Conservation (phyloP, 805 yeast genomes). For the Metschnikowia rubicola region DNA sequence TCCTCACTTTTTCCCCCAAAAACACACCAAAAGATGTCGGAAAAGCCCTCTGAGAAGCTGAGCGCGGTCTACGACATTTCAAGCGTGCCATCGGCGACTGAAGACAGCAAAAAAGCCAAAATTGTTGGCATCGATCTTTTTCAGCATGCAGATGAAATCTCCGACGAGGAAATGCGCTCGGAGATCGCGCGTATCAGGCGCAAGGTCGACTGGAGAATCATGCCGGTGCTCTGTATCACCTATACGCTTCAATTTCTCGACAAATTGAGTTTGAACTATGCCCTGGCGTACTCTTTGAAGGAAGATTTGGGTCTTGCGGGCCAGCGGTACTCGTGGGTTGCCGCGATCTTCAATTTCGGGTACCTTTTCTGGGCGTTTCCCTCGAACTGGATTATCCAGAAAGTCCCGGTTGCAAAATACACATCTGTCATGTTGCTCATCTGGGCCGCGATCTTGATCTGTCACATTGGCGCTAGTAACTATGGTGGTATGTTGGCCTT, state of each 20-base stretch:
- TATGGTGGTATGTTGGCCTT: slow-evolving; percentile 14
- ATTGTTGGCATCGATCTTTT: slow-evolving; percentile 24
- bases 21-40: neutral
- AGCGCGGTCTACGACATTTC: slow-evolving; percentile 1
- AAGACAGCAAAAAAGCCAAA: slow-evolving; percentile 3
- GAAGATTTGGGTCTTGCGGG: slow-evolving; percentile 14
- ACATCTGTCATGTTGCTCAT: slow-evolving; percentile 14
- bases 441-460: slow-evolving; percentile 15
- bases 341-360: slow-evolving; percentile 18
- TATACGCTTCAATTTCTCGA: slow-evolving; percentile 20
- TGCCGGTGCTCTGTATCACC: slow-evolving; percentile 28
- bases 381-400: slow-evolving; percentile 16
- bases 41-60: neutral
- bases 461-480: slow-evolving; percentile 15
- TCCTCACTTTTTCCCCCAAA: neutral
- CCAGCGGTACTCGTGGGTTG: slow-evolving; percentile 16
- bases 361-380: slow-evolving; percentile 17
- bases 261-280: slow-evolving; percentile 16
- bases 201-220: slow-evolving; percentile 32
- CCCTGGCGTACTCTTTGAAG: slow-evolving; percentile 18
- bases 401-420: slow-evolving; percentile 15
- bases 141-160: slow-evolving; percentile 26
- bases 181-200: slow-evolving; percentile 24
- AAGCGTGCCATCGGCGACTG: slow-evolving; percentile 4
- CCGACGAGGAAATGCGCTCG: slow-evolving; percentile 25